Conservation (phyloP, 1,284 basidiomycete species). For the Bondarzewia mesenterica region DNA sequence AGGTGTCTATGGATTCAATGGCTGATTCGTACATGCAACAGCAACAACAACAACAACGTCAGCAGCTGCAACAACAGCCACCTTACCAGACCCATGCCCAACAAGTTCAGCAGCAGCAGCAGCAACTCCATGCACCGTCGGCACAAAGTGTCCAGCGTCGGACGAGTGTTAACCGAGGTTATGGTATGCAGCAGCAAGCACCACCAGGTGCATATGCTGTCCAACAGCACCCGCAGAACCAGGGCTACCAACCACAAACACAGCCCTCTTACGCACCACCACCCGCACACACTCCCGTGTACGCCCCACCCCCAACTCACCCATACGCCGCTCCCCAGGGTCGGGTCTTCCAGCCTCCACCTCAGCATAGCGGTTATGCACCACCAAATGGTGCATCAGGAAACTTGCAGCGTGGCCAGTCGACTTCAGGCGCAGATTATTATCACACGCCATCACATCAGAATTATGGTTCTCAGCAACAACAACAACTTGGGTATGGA, state of each 20-base stretch:
- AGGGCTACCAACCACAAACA: conserved; percentile 3
- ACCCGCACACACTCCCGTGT: conserved; percentile 8
- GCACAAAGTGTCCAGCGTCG: neutral
- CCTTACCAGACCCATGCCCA: conserved; percentile 23
- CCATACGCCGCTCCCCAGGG: conserved; percentile 17
- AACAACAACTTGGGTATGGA: conserved; percentile 9
- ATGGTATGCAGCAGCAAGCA: neutral
- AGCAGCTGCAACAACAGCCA: conserved; percentile 18
- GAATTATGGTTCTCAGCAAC: conserved; percentile 10
- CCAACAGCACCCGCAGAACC: conserved; percentile 6
- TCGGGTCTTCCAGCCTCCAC: conserved; percentile 19
- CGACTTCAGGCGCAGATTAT: conserved; percentile 17
- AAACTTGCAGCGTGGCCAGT: conserved; percentile 15
- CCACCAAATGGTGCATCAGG: neutral
- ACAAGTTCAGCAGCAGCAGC: conserved; percentile 14
- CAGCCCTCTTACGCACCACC: too few species aligned
- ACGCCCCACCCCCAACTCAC: conserved; percentile 9
- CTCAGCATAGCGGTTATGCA: conserved; percentile 10
- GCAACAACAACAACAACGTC: conserved; percentile 15
- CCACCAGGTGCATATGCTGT: conserved; percentile 3
- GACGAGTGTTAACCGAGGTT: neutral
- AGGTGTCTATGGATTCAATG: conserved; percentile 77
- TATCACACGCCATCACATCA: conserved; percentile 13
- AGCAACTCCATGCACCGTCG: neutral
- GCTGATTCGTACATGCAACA: conserved; percentile 46